A percentile compares a stretch with the other conserved stretches of the same genome.
Evolutionary conservation across 129 eudicot species (phyloP).

Genomic region (Artemisia annua): DNA sequence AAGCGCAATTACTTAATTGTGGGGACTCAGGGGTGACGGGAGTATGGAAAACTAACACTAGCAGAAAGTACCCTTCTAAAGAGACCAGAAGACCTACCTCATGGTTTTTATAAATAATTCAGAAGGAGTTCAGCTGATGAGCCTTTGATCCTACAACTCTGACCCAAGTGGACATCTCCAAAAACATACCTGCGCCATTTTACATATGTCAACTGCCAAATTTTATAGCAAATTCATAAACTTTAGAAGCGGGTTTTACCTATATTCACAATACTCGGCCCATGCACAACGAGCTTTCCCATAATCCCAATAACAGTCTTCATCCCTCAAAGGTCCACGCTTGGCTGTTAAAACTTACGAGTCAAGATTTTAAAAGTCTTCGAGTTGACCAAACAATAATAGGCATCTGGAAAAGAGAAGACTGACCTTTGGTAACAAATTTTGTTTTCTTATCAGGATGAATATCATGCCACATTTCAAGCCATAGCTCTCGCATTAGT

Average conservation of each 20-base stretch:
- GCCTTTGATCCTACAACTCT: constrained; percentile 80
- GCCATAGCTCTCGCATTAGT: constrained; percentile 98
- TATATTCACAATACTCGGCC: constrained; percentile 93
- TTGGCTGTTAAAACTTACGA: constrained; percentile 47
- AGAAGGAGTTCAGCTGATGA: constrained; percentile 70
- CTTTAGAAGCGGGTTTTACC: constrained; percentile 40
- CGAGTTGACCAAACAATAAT: constrained; percentile 13
- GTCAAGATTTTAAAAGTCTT: constrained; percentile 11
- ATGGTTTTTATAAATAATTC: constrained; percentile 51
- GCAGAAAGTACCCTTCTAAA: constrained; percentile 3
- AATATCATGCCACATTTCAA: constrained; percentile 98
- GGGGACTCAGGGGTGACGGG: neutral
- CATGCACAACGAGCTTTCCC: constrained; percentile 97
- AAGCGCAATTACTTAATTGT: neutral
- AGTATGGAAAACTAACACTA: neutral
- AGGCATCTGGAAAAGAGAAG: constrained; percentile 7
- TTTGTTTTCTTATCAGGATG: constrained; percentile 81
- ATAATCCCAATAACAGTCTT: constrained; percentile 94
- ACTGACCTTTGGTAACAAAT: constrained; percentile 82
- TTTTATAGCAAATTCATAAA: neutral
- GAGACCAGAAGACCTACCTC: constrained; percentile 26
- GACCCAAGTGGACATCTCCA: constrained; percentile 97
- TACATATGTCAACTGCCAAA: constrained; percentile 18
- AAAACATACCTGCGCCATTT: constrained; percentile 57
- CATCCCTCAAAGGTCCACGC: constrained; percentile 96